A percentile compares a stretch with the other conserved stretches of the same genome.
These are phyloP conservation scores for Acephala macrosclerotiorum DNA, from an alignment of 2,329 filamentous ascomycete genomes.

Conservation along the genomic window DNA sequence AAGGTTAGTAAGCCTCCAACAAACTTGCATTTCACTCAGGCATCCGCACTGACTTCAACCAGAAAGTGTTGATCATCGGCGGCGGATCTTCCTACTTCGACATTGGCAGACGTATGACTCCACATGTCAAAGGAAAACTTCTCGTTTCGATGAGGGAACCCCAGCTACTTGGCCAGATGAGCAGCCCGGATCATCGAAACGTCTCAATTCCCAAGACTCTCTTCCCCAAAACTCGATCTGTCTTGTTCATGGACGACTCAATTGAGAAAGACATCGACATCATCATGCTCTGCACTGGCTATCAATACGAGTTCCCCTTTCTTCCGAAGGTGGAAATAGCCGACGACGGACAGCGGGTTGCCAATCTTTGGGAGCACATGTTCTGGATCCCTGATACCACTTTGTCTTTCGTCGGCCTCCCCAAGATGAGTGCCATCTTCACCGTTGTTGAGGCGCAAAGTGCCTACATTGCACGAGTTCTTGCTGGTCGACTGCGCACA, in stretches of 20 bases:
- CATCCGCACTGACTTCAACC: not conserved
- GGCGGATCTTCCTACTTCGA: conserved; percentile 3
- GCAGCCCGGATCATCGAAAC: not conserved
- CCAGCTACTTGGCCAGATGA: not conserved
- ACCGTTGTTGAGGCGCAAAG: conserved; percentile 6
- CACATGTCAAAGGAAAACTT: not conserved
- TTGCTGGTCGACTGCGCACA: not conserved
- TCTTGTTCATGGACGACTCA: not conserved
- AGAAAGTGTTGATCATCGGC: conserved; percentile 8
- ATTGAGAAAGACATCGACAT: not conserved
- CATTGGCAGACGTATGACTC: not conserved
- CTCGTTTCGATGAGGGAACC: not conserved
- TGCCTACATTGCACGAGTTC: conserved; percentile 4
- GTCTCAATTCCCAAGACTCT: not conserved
- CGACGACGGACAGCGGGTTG: not conserved
- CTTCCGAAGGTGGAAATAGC: conserved; percentile 1
- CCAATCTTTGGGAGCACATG: conserved; percentile 7
- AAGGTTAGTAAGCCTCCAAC: not conserved
- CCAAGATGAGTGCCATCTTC: conserved; percentile 9
- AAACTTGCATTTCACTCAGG: not conserved
- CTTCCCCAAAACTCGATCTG: not conserved
- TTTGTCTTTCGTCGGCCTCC: not conserved
- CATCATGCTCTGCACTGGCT: conserved; percentile 11
- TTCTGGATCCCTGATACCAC: conserved; percentile 5
- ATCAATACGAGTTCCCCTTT: conserved; percentile 1